Evolutionary conservation across 257 asterid genomes (phyloP).

Genomic region (Striga asiatica): DNA sequence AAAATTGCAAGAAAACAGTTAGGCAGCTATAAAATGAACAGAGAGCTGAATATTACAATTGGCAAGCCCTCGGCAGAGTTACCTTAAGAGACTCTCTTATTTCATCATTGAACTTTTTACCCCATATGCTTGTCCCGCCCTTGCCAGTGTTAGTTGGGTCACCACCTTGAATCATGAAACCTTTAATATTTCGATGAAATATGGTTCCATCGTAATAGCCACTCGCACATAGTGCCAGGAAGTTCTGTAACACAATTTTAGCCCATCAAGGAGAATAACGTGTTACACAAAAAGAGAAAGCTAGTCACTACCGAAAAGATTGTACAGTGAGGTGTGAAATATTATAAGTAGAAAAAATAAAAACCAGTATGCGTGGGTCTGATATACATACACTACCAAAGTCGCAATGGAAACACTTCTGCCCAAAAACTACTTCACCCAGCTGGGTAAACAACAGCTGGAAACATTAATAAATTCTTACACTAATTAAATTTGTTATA

Average conservation of each 20-base stretch:
- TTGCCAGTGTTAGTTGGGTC: conserved; percentile 94
- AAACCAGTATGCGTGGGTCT: neutral
- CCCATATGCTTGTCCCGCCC: conserved; percentile 97
- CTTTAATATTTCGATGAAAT: conserved; percentile 89
- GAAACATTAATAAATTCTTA: no score
- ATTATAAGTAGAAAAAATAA: neutral
- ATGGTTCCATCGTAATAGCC: conserved; percentile 91
- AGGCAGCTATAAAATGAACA: neutral
- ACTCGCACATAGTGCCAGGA: conserved; percentile 83
- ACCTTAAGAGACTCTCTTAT: conserved; percentile 96
- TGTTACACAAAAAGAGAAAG: neutral
- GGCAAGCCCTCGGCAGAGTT: conserved; percentile 10
- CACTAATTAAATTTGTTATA: no score
- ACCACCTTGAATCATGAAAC: conserved; percentile 98
- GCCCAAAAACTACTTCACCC: neutral
- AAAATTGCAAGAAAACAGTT: neutral
- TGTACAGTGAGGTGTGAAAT: neutral
- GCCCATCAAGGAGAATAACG: neutral
- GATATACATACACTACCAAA: neutral
- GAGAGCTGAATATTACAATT: conserved; percentile 5
- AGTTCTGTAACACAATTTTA: conserved; percentile 49
- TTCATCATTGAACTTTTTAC: conserved; percentile 84
- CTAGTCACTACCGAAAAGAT: neutral
- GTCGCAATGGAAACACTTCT: neutral
- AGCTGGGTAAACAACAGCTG: no score